Base-by-base conservation (phyloP, 1,284 basidiomycete genomes). In the Lentinula novae-zelandiae region DNA sequence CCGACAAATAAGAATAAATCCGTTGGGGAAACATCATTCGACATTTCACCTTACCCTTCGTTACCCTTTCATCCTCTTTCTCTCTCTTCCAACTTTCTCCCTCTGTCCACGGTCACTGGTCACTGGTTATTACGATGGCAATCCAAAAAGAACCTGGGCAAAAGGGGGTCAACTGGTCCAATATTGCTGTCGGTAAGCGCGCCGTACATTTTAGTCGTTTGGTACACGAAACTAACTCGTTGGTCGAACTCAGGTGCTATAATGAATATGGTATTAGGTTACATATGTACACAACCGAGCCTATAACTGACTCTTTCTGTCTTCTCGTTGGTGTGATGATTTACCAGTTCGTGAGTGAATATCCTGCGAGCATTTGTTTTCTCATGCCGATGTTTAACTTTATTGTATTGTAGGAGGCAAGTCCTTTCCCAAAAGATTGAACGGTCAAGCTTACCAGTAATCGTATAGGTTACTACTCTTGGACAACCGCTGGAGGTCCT, bases 401-500 rank as follows among this genome's bases (percentile, higher is more conserved):
- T 33, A 9, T 42, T 27, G 27, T 27, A 27, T 31, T 63, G 61
- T 67, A 81, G 79, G 79, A 80, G 77, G 78, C 76, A 71, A 74
- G 75, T 73, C 60, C 56, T 40, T 60, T 42, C 12, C 5, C 39
- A 22, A 8, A 13, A 6, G 36, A 54, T 44, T 15, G 15, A 15
- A 51, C 10, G 22, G 50, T 17, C 27, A 27, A 52, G 38, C 15
- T 40, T 34, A 52, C 20, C 6, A 42, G 8, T 51, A n/a, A n/a
- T 48, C 17, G 8, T 44, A 31, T 67, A 89, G 89, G 96, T 99
- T 65, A 98, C 97, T 60, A 98, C 97, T 10, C 85, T 99, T 48
- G 97, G 97, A 51, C 97, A 99, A 79, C 97, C 97, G 17, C 81
- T 99, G 60, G 97, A 99, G 78, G 97, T 99, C 48, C 77, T 98